A percentile compares a stretch with the other conserved stretches of the same genome.
phyloP scores from a whole-genome alignment of 768 basidiomycete genomes.

The Pleurotus citrinopileatus region DNA sequence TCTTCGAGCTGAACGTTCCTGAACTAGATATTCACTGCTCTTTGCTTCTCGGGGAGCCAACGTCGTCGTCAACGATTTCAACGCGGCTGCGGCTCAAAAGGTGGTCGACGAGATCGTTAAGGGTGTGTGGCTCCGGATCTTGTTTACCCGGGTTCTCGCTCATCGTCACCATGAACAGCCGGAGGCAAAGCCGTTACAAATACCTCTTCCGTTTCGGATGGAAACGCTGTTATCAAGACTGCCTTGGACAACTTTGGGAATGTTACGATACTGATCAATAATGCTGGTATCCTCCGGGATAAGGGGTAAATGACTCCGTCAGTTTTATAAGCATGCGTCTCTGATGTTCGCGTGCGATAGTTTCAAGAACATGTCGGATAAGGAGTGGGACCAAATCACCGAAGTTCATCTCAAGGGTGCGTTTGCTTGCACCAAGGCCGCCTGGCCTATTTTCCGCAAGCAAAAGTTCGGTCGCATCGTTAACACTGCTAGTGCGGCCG shows the following conservation, averaged over 20 bases:
- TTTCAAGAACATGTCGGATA: conserved; percentile 97
- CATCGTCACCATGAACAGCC: conserved; percentile 38
- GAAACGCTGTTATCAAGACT: conserved; percentile 79
- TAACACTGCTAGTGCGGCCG: conserved; percentile 94
- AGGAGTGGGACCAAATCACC: conserved; percentile 87
- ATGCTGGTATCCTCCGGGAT: conserved; percentile 88
- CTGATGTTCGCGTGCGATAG: too few species aligned
- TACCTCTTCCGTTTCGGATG: conserved; percentile 84
- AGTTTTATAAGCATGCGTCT: too few species aligned
- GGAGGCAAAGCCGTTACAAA: conserved; percentile 90
- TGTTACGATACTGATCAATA: conserved; percentile 90
- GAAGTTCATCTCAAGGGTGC: conserved; percentile 94
- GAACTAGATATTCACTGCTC: conserved; percentile 76
- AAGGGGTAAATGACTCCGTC: conserved; percentile 54
- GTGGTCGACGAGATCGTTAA: conserved; percentile 87
- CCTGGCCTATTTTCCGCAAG: conserved; percentile 93
- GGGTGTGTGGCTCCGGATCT: conserved; percentile 43
- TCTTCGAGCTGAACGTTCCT: background rate
- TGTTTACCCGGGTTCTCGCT: conserved; percentile 2
- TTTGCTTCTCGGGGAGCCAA: conserved; percentile 94
- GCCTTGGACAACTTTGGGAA: conserved; percentile 84
- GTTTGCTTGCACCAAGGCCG: conserved; percentile 89
- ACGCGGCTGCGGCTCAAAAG: conserved; percentile 80
- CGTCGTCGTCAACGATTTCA: conserved; percentile 95
- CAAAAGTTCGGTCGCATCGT: conserved; percentile 94